phyloP scores from a whole-genome alignment of 306 rosid genomes.

The Prunus padus region DNA sequence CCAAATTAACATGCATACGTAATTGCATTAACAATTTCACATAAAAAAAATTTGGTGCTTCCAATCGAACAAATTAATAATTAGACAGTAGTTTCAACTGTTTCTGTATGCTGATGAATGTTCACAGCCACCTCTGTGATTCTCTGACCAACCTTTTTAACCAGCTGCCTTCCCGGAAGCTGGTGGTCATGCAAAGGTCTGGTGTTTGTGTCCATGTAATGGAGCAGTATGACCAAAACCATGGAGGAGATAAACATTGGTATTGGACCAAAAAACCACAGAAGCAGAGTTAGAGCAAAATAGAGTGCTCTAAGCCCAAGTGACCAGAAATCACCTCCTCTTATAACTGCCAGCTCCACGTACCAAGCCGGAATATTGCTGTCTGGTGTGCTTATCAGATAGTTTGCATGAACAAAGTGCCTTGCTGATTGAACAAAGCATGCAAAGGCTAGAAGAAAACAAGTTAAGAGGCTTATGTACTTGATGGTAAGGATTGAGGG shows the following conservation, averaged over 20 bases:
- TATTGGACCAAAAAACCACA: constrained; percentile 90
- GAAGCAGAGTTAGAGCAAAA: constrained; percentile 62
- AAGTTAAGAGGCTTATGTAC: constrained; percentile 53
- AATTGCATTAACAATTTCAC: neutral
- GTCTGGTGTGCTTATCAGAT: constrained; percentile 62
- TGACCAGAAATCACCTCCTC: constrained; percentile 78
- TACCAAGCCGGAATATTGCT: constrained; percentile 42
- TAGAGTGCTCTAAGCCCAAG: constrained; percentile 73
- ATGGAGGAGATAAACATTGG: constrained; percentile 68
- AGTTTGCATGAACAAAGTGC: constrained; percentile 76
- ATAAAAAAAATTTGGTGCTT: neutral
- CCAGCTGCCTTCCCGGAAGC: constrained; percentile 12
- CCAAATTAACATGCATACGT: neutral
- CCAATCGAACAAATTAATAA: neutral
- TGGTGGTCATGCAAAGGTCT: constrained; percentile 42
- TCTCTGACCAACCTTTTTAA: constrained; percentile 18
- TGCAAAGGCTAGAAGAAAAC: constrained; percentile 72
- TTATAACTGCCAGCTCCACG: constrained; percentile 61
- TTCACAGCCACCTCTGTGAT: constrained; percentile 7
- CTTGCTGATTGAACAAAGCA: constrained; percentile 73
- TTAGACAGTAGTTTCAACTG: constrained; percentile 4
- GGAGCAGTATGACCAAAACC: constrained; percentile 44
- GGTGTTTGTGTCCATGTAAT: constrained; percentile 56
- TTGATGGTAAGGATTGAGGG: constrained; percentile 49
- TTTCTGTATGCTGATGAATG: neutral